Percentiles rank a stretch among this genome's conserved stretches.
Conservation (phyloP, 2,329 filamentous ascomycete species). For the Calonectria honghensis region DNA sequence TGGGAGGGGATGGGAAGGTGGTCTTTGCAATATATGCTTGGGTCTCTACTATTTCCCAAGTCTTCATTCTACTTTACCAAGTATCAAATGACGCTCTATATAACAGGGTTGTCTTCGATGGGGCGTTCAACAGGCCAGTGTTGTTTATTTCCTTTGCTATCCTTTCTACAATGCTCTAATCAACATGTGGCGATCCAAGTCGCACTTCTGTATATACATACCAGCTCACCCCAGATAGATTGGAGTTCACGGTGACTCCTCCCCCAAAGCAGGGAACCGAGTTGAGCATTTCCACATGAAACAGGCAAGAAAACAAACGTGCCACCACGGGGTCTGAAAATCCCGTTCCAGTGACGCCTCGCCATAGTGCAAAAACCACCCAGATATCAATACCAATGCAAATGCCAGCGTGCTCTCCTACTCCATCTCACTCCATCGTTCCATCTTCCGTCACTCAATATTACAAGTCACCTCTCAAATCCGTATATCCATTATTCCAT, state of each 20-base stretch:
- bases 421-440: neutral
- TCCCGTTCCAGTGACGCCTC: constrained; percentile 27
- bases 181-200: constrained; percentile 14
- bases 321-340: constrained; percentile 27
- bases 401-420: neutral
- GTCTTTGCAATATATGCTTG: constrained; percentile 26
- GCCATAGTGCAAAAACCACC: constrained; percentile 27
- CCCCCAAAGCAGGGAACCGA: constrained; percentile 30
- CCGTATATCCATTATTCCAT: neutral
- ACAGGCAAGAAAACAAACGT: constrained; percentile 26
- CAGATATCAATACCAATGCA: neutral
- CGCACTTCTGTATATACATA: constrained; percentile 39
- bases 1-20: constrained; percentile 29
- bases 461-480: neutral
- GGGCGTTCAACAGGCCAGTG: constrained; percentile 54
- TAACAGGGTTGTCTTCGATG: constrained; percentile 42
- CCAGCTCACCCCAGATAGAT: constrained; percentile 40
- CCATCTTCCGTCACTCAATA: neutral
- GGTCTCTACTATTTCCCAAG: constrained; percentile 19
- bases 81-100: constrained; percentile 40
- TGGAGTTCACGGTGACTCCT: constrained; percentile 34
- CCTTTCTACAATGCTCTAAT: constrained; percentile 34
- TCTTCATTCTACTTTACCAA: constrained; percentile 43
- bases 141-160: constrained; percentile 39
- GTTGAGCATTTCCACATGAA: constrained; percentile 34